phyloP scores from a whole-genome alignment of 768 basidiomycete genomes.

The Agaricus bisporus region DNA sequence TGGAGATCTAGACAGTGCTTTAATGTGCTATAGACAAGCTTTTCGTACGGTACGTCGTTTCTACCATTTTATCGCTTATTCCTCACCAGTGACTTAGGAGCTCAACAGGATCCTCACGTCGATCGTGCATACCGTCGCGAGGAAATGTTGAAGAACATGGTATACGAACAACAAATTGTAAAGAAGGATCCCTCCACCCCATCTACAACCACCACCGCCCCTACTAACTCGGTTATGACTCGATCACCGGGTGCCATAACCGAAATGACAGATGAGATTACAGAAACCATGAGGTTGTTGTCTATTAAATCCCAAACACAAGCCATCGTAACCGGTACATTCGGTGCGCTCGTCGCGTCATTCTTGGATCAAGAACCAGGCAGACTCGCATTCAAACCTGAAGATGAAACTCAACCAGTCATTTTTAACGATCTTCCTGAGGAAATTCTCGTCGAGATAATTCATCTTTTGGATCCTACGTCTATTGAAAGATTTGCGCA shows the following conservation, averaged over 20 bases:
- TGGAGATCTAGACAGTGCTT: constrained; percentile 70
- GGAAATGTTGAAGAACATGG: constrained; percentile 38
- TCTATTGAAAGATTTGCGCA: constrained; percentile 73
- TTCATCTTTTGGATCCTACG: constrained; percentile 60
- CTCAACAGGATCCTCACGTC: constrained; percentile 53
- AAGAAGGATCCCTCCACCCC: constrained; percentile 3
- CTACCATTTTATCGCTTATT: not conserved
- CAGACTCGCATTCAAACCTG: constrained; percentile 53
- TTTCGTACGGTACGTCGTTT: constrained; percentile 50
- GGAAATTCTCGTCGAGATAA: constrained; percentile 65
- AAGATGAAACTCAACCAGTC: constrained; percentile 55
- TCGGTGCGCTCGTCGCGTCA: constrained; percentile 40
- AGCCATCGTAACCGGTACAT: constrained; percentile 27
- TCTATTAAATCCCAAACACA: constrained; percentile 8
- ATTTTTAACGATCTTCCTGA: constrained; percentile 62
- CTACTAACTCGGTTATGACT: not conserved
- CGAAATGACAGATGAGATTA: constrained; percentile 16
- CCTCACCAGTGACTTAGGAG: constrained; percentile 1
- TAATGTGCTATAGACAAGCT: constrained; percentile 71
- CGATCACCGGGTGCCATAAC: not conserved
- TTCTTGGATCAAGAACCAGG: constrained; percentile 33
- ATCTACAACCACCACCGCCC: not conserved
- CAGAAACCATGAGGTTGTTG: constrained; percentile 17
- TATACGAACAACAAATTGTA: constrained; percentile 18
- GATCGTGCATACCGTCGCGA: constrained; percentile 63